Evolutionary conservation across 1,284 basidiomycete genomes (phyloP).

Genomic region (Leccinum variabile): DNA sequence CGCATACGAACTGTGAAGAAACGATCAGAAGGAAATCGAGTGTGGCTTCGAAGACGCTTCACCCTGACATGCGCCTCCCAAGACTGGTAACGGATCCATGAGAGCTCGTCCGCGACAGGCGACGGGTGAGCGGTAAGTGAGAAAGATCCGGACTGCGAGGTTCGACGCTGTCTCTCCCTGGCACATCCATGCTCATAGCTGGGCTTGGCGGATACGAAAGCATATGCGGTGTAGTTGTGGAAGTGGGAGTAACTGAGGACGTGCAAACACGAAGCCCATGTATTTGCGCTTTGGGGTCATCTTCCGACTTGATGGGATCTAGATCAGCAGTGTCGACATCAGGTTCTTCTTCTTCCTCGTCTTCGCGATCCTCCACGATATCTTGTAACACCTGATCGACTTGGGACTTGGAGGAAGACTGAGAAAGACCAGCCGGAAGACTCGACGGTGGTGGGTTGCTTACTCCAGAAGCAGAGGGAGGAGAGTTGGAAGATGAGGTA

Average conservation of each 20-base stretch:
- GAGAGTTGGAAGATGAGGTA: conserved; percentile 38
- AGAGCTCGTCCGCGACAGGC: conserved; percentile 30
- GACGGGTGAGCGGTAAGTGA: conserved; percentile 20
- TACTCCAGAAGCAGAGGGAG: conserved; percentile 26
- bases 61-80: conserved; percentile 26
- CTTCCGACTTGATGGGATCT: conserved; percentile 10
- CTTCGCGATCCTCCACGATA: conserved; percentile 55
- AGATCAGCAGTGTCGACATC: conserved; percentile 15
- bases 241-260: conserved; percentile 30
- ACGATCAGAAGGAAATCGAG: conserved; percentile 2
- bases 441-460: conserved; percentile 40
- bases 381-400: conserved; percentile 45
- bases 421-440: conserved; percentile 36
- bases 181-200: conserved; percentile 9
- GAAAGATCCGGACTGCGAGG: conserved; percentile 23
- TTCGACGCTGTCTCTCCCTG: conserved; percentile 28
- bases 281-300: conserved; percentile 41
- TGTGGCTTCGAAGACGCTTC: neutral
- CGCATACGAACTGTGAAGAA: conserved; percentile 15
- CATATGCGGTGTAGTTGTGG: conserved; percentile 22
- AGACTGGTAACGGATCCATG: conserved; percentile 29
- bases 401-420: conserved; percentile 28
- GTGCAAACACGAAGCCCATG: conserved; percentile 64
- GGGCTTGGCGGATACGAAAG: conserved; percentile 32
- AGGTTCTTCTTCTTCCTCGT: conserved; percentile 31